Evolutionary conservation across 2,329 filamentous ascomycete genomes (phyloP).

Genomic region (Verticillium nonalfalfae): DNA sequence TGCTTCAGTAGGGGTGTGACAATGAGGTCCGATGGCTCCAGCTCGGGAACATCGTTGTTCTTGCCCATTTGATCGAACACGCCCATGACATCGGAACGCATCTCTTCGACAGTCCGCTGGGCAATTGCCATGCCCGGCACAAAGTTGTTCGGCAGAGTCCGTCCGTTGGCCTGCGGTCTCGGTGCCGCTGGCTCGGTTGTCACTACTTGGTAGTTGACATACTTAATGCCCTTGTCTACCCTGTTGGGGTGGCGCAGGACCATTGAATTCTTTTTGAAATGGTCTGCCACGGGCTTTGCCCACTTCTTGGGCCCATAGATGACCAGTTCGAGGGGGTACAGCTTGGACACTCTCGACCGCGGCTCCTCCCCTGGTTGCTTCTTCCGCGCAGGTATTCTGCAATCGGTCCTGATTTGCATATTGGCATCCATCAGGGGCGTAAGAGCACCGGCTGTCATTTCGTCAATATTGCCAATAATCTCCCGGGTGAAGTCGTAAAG

Average conservation of each 20-base stretch:
- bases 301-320: slow-evolving; percentile 71
- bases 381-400: slow-evolving; percentile 62
- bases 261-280: slow-evolving; percentile 59
- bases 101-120: slow-evolving; percentile 72
- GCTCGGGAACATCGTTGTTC: slow-evolving; percentile 67
- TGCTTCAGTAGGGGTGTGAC: slow-evolving; percentile 69
- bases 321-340: slow-evolving; percentile 63
- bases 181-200: neutral
- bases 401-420: slow-evolving; percentile 61
- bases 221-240: slow-evolving; percentile 60
- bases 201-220: slow-evolving; percentile 55
- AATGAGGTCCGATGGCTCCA: slow-evolving; percentile 57
- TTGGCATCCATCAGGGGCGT: slow-evolving; percentile 66
- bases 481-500: slow-evolving; percentile 66
- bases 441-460: slow-evolving; percentile 59
- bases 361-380: slow-evolving; percentile 57
- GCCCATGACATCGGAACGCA: slow-evolving; percentile 74
- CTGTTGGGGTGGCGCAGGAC: slow-evolving; percentile 45
- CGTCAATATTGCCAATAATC: slow-evolving; percentile 72
- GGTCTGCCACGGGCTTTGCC: slow-evolving; percentile 58
- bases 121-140: slow-evolving; percentile 19
- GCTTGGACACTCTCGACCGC: slow-evolving; percentile 54
- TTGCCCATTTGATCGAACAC: slow-evolving; percentile 83
- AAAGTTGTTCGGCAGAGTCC: slow-evolving; percentile 3
- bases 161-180: slow-evolving; percentile 47